Evolutionary conservation across 2,329 filamentous ascomycete species (phyloP).

Genomic region (Fusarium beomiforme): DNA sequence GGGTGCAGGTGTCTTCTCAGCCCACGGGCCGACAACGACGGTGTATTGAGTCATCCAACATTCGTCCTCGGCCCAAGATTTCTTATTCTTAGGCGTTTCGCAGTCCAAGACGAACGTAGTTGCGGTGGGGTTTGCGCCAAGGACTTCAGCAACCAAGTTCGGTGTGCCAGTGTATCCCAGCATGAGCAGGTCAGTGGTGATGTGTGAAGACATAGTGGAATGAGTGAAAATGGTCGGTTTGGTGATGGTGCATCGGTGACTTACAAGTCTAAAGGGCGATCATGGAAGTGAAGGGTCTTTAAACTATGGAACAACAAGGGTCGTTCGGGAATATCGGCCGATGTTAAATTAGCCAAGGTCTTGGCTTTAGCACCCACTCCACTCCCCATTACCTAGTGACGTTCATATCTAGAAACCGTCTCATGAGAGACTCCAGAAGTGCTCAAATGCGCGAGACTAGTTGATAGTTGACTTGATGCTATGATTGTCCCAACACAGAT

Average conservation of each 20-base stretch:
- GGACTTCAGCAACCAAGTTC: background rate
- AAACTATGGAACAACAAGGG: background rate
- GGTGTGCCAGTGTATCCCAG: background rate
- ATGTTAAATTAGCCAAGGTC: background rate
- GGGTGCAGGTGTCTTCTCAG: background rate
- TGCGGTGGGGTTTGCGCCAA: background rate
- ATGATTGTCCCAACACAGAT: rapidly evolving
- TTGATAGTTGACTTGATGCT: rapidly evolving
- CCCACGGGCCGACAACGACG: background rate
- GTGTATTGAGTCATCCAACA: background rate
- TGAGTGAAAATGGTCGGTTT: background rate
- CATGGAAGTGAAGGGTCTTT: background rate
- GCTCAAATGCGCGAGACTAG: rapidly evolving
- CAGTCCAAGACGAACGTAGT: background rate
- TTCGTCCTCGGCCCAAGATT: background rate
- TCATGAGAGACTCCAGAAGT: background rate
- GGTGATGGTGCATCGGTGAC: rapidly evolving
- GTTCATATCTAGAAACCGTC: background rate
- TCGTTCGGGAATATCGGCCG: background rate
- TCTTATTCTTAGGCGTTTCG: background rate
- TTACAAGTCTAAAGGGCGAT: background rate
- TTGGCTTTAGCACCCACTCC: background rate
- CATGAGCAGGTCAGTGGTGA: background rate
- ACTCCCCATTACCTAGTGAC: background rate
- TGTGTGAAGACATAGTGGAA: background rate